Conservation (phyloP, 371 early-diverging fungal genomes). For the Saksenaea vasiformis region DNA sequence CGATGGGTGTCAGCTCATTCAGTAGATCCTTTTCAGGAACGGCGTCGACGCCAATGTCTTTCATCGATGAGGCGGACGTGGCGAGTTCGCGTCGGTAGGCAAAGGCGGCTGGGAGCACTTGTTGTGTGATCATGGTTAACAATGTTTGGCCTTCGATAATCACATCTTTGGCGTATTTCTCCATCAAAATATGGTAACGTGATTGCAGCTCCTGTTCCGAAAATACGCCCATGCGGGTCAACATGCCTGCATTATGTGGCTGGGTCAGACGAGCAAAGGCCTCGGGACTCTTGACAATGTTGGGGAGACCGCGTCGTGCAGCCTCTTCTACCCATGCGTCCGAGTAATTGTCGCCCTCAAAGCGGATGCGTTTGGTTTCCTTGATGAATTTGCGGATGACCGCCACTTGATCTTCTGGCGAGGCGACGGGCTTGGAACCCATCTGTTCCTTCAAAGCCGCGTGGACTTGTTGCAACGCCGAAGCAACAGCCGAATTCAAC, state of each 20-base stretch:
- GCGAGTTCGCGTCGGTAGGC: constrained; percentile 87
- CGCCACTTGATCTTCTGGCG: constrained; percentile 83
- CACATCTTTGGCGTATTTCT: constrained; percentile 95
- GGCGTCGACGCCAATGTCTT: constrained; percentile 57
- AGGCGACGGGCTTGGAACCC: constrained; percentile 76
- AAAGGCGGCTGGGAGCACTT: constrained; percentile 88
- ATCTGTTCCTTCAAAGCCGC: constrained; percentile 71
- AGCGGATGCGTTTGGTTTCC: constrained; percentile 86
- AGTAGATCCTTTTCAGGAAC: constrained; percentile 75
- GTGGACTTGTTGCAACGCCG: constrained; percentile 74
- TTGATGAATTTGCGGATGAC: constrained; percentile 86
- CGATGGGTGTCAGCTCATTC: constrained; percentile 66
- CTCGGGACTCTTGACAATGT: constrained; percentile 85
- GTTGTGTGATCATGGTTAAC: constrained; percentile 74
- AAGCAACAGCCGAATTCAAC: constrained; percentile 92
- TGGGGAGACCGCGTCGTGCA: constrained; percentile 88
- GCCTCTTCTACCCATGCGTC: constrained; percentile 81
- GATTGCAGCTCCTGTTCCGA: constrained; percentile 85
- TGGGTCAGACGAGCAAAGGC: constrained; percentile 83
- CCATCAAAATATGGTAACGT: constrained; percentile 92
- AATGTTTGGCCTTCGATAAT: constrained; percentile 94
- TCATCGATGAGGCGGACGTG: constrained; percentile 72
- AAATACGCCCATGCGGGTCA: constrained; percentile 84
- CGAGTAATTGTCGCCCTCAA: constrained; percentile 97
- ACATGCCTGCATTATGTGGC: constrained; percentile 72